Evolutionary conservation across 805 yeast species (phyloP).

Genomic region (Metschnikowia vanudenii): DNA sequence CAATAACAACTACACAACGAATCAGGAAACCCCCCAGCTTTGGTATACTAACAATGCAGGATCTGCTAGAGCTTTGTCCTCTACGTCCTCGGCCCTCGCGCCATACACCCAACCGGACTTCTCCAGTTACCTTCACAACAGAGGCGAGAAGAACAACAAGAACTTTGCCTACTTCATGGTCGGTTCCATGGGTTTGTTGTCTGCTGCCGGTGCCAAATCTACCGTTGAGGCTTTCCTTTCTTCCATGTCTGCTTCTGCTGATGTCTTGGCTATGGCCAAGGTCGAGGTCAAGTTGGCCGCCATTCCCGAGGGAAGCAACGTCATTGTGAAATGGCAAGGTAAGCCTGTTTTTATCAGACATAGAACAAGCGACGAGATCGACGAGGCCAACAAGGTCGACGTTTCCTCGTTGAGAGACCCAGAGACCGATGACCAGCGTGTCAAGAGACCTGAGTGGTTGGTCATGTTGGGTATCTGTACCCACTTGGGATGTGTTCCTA

Average conservation of each 20-base stretch:
- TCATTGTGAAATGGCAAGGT: conserved; percentile 99
- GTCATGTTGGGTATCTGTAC: conserved; percentile 99
- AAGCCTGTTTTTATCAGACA: conserved; percentile 99
- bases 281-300: conserved; percentile 93
- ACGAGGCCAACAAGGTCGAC: conserved; percentile 87
- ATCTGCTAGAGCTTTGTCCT: conserved; percentile 50
- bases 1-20: no score
- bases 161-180: conserved; percentile 95
- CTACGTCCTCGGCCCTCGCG: conserved; percentile 56
- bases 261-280: conserved; percentile 98
- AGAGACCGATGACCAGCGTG: conserved; percentile 89
- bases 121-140: conserved; percentile 73
- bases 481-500: conserved; percentile 99
- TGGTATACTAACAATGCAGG: conserved; percentile 27
- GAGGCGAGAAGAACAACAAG: conserved; percentile 65
- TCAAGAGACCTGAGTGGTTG: conserved; percentile 95
- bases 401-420: conserved; percentile 86
- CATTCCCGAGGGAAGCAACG: conserved; percentile 97
- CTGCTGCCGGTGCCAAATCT: conserved; percentile 94
- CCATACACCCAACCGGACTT: conserved; percentile 91
- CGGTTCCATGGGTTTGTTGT: conserved; percentile 87
- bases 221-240: conserved; percentile 91
- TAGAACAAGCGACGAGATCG: conserved; percentile 90
- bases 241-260: conserved; percentile 97
- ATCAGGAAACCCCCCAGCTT: no score